Evolutionary conservation across 179 eudicot genomes (phyloP), one percentile per base, ranked within the genome.

Genomic region (Nepenthes alata): DNA sequence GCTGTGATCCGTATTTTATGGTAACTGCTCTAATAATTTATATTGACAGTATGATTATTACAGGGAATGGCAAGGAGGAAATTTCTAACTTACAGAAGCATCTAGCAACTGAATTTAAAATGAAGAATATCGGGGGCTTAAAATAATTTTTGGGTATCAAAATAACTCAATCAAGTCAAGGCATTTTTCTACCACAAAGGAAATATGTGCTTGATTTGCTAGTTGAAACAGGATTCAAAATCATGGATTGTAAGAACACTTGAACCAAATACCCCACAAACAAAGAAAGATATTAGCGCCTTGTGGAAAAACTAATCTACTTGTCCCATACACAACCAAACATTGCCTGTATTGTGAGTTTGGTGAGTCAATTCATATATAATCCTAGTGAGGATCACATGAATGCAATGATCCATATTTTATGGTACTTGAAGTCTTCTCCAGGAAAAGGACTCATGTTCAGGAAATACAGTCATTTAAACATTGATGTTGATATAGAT

Each of bases 81-180:
- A 36, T 10, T 0, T 3, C 1, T 2, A 36, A 3, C 0, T 36
- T 54, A 5, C 5, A 54, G 10, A 2, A 2, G 9, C 57, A 54
- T 54, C 37, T 25, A 5, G 36, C 8, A 1, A 12, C 44, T 0
- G 6, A 37, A 1, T 59, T 59, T 44, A 14, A 12, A 14, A n/a
- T 41, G 1, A 45, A n/a, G 34, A 35, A 41, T 7, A 3, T 59
- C 9, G 62, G 62, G 0, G 11, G 14, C 14, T 7, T 58, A 14
- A 58, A 41, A 12, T 59, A 59, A 6, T 13, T 44, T 14, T 11
- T 59, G 7, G 62, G 51, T 0, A 59, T 59, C 5, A 50, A 59
- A 11, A 11, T 59, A 0, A 14, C 25, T 6, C 2, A 35, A 13
- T 12, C 3, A 1, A 0, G 2, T 3, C 5, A 13, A 2, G 51